These are phyloP conservation scores for Litsea cubeba DNA, from an alignment of 164 flowering plant species.

Conservation along the genomic window DNA sequence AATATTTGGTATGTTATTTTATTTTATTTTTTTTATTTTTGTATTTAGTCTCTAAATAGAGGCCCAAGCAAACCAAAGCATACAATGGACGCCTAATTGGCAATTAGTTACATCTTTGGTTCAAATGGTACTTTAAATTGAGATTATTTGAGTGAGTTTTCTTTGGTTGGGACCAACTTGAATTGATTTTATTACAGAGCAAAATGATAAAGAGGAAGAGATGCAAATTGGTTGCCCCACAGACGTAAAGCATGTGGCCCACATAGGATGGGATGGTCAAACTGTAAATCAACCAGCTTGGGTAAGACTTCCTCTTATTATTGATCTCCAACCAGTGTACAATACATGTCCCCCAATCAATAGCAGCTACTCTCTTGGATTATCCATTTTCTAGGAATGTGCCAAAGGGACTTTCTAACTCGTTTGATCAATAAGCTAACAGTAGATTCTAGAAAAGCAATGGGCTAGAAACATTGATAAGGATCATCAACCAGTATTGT, in stretches of 20 bases:
- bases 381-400: neutral
- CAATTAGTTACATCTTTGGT: neutral
- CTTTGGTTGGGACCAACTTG: neutral
- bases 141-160: neutral
- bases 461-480: neutral
- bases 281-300: conserved; percentile 60
- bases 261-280: conserved; percentile 80
- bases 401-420: neutral
- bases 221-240: conserved; percentile 83
- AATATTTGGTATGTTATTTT: conserved; percentile 55
- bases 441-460: too few relatives aligned
- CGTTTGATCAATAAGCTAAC: neutral
- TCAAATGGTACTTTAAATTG: neutral
- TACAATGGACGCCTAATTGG: too few relatives aligned
- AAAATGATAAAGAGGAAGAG: conserved; percentile 49
- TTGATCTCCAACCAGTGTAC: neutral
- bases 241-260: conserved; percentile 89
- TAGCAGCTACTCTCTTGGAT: neutral
- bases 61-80: too few relatives aligned
- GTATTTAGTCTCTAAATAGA: too few relatives aligned
- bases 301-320: conserved; percentile 32
- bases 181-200: neutral
- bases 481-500: neutral
- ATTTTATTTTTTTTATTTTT: too few relatives aligned
- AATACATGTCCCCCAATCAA: neutral